Evolutionary conservation across 306 rosid species (phyloP).

Genomic region (Vicia villosa): DNA sequence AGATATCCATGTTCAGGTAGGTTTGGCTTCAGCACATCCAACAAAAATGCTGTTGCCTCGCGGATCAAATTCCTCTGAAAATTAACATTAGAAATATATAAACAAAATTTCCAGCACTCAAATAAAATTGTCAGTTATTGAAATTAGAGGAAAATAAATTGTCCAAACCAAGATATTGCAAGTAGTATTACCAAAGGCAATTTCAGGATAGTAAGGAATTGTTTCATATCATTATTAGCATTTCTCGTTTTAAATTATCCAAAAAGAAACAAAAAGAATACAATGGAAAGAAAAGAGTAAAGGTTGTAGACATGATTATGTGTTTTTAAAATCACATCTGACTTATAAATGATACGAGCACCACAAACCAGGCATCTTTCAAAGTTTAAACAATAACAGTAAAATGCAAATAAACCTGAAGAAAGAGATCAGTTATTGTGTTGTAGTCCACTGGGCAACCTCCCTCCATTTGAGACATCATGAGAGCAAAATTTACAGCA

Average conservation of each 20-base stretch:
- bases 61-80: constrained; percentile 90
- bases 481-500: constrained; percentile 94
- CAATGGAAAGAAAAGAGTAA: neutral
- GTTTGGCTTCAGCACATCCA: constrained; percentile 95
- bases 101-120: constrained; percentile 19
- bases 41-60: constrained; percentile 89
- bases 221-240: neutral
- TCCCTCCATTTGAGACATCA: constrained; percentile 99
- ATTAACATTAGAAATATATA: constrained; percentile 30
- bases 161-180: constrained; percentile 11
- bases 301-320: neutral
- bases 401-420: constrained; percentile 67
- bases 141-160: constrained; percentile 1
- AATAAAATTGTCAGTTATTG: neutral
- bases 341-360: constrained; percentile 2
- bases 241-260: constrained; percentile 8
- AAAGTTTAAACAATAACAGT: constrained; percentile 13
- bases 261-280: constrained; percentile 13
- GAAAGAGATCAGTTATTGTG: constrained; percentile 93
- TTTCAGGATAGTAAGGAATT: neutral
- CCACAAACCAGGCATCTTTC: constrained; percentile 1
- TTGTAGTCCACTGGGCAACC: constrained; percentile 96
- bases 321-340: neutral
- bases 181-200: constrained; percentile 21
- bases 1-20: constrained; percentile 85